These are phyloP conservation scores for Oryza rufipogon DNA, from an alignment of 176 grass and related monocot species.

Conservation along the genomic window DNA sequence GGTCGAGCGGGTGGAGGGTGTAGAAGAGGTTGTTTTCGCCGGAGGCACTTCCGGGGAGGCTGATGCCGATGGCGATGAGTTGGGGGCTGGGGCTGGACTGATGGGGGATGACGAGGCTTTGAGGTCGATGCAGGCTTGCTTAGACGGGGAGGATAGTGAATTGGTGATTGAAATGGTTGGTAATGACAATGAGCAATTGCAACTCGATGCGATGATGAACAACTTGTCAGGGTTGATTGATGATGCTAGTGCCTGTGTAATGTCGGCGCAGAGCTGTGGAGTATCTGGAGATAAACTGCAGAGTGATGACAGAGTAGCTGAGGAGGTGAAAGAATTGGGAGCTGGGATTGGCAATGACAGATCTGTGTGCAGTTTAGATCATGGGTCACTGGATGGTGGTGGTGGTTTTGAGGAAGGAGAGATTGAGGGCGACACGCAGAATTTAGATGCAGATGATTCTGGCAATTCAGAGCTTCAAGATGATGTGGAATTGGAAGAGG, in stretches of 20 bases:
- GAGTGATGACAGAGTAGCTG: slow-evolving; percentile 32
- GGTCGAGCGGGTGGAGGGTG: slow-evolving; percentile 10
- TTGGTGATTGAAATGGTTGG: slow-evolving; percentile 23
- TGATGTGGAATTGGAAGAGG: slow-evolving; percentile 43
- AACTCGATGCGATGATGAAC: slow-evolving; percentile 53
- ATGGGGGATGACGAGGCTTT: slow-evolving; percentile 40
- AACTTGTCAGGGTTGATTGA: slow-evolving; percentile 59
- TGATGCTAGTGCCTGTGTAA: slow-evolving; percentile 17
- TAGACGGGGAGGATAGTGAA: slow-evolving; percentile 32
- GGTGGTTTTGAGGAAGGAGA: slow-evolving; percentile 83
- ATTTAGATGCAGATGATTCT: slow-evolving; percentile 46
- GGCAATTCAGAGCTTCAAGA: slow-evolving; percentile 30
- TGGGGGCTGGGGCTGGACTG: slow-evolving; percentile 20
- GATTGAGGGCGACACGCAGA: slow-evolving; percentile 70
- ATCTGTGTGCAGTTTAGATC: slow-evolving; percentile 20
- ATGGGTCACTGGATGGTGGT: not conserved
- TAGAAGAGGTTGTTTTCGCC: not conserved
- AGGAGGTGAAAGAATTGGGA: slow-evolving; percentile 32
- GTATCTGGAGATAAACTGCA: slow-evolving; percentile 25
- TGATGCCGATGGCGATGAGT: not conserved
- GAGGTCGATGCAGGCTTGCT: slow-evolving; percentile 41
- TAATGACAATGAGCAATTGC: slow-evolving; percentile 31
- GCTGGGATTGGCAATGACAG: slow-evolving; percentile 17
- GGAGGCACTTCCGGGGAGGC: not conserved
- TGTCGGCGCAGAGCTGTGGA: slow-evolving; percentile 6